phyloP scores from a whole-genome alignment of 1,284 basidiomycete species.

The Lignosus rhinocerotis region DNA sequence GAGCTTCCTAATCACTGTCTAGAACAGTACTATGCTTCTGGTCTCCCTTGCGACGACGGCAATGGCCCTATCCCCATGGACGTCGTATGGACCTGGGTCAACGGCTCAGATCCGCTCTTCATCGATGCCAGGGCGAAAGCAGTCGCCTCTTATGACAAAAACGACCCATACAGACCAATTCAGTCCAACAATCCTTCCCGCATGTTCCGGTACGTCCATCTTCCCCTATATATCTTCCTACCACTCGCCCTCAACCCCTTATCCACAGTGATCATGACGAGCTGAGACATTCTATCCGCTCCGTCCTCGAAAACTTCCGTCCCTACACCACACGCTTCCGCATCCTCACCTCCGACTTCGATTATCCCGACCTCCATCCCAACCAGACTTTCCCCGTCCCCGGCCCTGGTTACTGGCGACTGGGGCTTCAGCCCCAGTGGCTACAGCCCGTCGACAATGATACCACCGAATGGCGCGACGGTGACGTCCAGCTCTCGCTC shows the following conservation, averaged over 20 bases:
- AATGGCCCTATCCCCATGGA: conserved; percentile 25
- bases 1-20: conserved; percentile 27
- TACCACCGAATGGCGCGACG: conserved; percentile 24
- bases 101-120: conserved; percentile 31
- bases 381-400: conserved; percentile 24
- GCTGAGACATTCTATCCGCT: conserved; percentile 32
- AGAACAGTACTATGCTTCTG: conserved; percentile 26
- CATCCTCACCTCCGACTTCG: conserved; percentile 30
- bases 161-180: conserved; percentile 29
- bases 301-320: conserved; percentile 30
- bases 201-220: conserved; percentile 28
- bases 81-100: conserved; percentile 35
- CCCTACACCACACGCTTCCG: conserved; percentile 24
- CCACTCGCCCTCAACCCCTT: not conserved
- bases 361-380: conserved; percentile 7
- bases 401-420: conserved; percentile 22
- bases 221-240: not conserved
- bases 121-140: conserved; percentile 21
- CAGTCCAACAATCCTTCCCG: conserved; percentile 23
- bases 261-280: conserved; percentile 31
- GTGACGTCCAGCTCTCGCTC: conserved; percentile 26
- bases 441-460: conserved; percentile 16
- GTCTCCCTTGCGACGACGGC: conserved; percentile 24
- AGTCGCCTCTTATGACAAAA: conserved; percentile 8
- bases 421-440: conserved; percentile 30